phyloP scores from a whole-genome alignment of 2,329 filamentous ascomycete species.

The Diaporthe nobilis region DNA sequence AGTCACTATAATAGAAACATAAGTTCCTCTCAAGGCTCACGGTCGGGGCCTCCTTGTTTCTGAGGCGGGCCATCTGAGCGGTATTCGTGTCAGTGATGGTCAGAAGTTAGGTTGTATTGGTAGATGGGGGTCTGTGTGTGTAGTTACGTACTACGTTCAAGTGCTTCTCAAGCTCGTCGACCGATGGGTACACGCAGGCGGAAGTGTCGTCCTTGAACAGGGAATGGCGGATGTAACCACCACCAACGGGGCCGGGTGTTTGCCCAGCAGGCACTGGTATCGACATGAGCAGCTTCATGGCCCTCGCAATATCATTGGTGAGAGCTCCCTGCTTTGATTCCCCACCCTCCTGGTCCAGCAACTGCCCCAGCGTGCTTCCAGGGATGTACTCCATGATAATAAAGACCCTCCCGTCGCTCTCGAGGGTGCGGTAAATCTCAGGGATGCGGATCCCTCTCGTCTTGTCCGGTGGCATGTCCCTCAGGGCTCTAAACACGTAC shows the following conservation, averaged over 20 bases:
- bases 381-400: constrained; percentile 14
- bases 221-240: constrained; percentile 11
- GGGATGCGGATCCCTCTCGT: not conserved
- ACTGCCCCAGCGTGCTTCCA: not conserved
- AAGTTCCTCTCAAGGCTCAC: not conserved
- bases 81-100: not conserved
- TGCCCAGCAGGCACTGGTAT: not conserved
- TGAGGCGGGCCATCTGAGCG: not conserved
- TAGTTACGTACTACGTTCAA: not conserved
- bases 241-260: constrained; percentile 14
- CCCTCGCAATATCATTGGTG: constrained; percentile 1
- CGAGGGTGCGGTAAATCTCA: not conserved
- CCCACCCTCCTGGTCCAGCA: not conserved
- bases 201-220: constrained; percentile 21
- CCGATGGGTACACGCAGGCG: not conserved
- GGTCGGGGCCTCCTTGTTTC: not conserved
- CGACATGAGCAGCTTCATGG: constrained; percentile 37
- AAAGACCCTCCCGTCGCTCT: not conserved
- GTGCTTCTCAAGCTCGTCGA: constrained; percentile 1
- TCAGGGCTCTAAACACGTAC: not conserved
- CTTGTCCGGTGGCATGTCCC: not conserved
- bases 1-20: constrained; percentile 19
- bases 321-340: not conserved
- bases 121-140: not conserved
- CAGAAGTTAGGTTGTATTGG: not conserved